phyloP scores from a whole-genome alignment of 75 land plant genomes.

The Gnetum montanum region DNA sequence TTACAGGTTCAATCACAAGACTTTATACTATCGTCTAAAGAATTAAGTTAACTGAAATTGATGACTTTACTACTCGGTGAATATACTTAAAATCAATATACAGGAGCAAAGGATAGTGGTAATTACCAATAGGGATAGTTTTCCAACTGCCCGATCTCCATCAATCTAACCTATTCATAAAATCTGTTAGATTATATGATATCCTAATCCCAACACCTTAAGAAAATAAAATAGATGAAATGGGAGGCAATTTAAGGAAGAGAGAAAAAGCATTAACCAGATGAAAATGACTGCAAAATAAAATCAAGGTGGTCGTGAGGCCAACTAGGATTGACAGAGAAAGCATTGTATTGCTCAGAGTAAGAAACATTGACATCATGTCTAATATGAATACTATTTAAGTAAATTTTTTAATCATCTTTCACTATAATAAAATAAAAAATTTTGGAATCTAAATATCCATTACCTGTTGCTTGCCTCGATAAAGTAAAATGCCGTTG shows the following conservation, averaged over 20 bases:
- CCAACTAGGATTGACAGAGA: constrained; percentile 74
- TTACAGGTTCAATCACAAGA: too few species aligned
- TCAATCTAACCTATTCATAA: constrained; percentile 50
- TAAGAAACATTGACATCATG: too few species aligned
- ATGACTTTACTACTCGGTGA: too few species aligned
- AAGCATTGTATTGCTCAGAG: constrained; percentile 36
- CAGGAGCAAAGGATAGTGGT: background rate
- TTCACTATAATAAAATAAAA: too few species aligned
- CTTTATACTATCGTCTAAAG: too few species aligned
- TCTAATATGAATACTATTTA: too few species aligned
- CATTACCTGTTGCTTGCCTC: constrained; percentile 39
- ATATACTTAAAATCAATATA: too few species aligned
- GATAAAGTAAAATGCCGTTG: constrained; percentile 79
- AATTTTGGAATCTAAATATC: too few species aligned
- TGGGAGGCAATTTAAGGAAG: background rate
- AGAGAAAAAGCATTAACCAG: too few species aligned
- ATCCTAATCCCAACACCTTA: background rate
- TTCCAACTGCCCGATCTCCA: constrained; percentile 71
- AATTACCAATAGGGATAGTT: constrained; percentile 84
- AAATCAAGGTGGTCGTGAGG: constrained; percentile 76
- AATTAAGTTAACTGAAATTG: too few species aligned
- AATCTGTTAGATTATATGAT: background rate
- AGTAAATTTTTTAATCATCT: too few species aligned
- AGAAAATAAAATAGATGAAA: background rate
- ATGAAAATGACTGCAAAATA: constrained; percentile 98